Conservation (phyloP, 2,329 filamentous ascomycete species). For the Chaetomium strumarium region DNA sequence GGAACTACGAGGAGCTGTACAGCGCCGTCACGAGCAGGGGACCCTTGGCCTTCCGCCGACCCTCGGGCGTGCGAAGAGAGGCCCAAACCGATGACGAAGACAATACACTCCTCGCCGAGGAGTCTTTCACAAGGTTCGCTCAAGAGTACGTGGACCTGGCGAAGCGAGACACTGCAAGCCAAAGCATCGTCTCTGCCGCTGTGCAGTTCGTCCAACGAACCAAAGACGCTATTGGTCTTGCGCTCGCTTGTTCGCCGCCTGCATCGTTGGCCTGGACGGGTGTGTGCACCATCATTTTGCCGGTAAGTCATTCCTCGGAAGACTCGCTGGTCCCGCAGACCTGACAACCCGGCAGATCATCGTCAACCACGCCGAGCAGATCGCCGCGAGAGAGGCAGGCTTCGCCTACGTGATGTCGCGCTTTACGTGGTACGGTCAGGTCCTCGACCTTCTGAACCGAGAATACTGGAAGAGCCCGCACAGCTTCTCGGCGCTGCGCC, state of each 20-base stretch:
- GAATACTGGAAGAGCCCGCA: constrained; percentile 20
- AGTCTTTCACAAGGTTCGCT: constrained; percentile 10
- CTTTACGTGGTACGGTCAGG: constrained; percentile 18
- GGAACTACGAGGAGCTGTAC: constrained; percentile 18
- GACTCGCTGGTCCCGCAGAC: background rate
- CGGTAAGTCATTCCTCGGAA: background rate
- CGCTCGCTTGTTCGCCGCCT: constrained; percentile 10
- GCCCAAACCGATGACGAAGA: background rate
- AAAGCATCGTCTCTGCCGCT: constrained; percentile 12
- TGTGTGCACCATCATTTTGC: constrained; percentile 17
- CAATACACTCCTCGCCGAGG: background rate
- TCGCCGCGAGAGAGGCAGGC: constrained; percentile 13
- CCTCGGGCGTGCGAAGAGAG: background rate
- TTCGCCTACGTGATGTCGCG: constrained; percentile 22
- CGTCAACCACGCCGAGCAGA: constrained; percentile 20
- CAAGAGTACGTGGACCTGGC: constrained; percentile 9
- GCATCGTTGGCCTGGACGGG: constrained; percentile 18
- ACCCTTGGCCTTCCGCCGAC: background rate
- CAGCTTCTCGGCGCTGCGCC: constrained; percentile 10
- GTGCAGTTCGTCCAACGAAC: constrained; percentile 17
- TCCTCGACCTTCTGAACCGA: constrained; percentile 18
- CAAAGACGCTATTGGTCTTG: constrained; percentile 10
- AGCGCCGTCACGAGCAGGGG: background rate
- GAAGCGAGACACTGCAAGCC: background rate
- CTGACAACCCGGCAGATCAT: constrained; percentile 9